These are phyloP conservation scores for Daedaleopsis nitida DNA, from an alignment of 768 basidiomycete genomes.

Conservation along the genomic window DNA sequence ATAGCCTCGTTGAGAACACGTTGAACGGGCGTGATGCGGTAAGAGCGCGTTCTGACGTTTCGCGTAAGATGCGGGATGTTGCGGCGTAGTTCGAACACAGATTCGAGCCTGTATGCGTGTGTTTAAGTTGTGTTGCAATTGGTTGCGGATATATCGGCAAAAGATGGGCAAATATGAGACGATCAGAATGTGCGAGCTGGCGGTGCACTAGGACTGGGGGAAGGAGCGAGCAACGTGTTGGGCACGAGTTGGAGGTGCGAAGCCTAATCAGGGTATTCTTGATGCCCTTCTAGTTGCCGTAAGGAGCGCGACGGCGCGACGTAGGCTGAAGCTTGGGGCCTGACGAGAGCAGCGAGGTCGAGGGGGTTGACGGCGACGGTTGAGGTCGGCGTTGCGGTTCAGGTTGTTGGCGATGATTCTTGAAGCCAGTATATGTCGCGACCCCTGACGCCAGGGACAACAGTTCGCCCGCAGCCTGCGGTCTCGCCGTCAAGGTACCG, in stretches of 20 bases:
- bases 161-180: conserved; percentile 16
- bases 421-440: too few relatives aligned
- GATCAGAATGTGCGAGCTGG: conserved; percentile 19
- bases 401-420: too few relatives aligned
- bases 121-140: too few relatives aligned
- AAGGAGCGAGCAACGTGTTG: conserved; percentile 67
- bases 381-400: too few relatives aligned
- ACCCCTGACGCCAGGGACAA: too few relatives aligned
- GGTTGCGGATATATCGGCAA: conserved; percentile 16
- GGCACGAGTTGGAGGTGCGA: conserved; percentile 62
- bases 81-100: too few relatives aligned
- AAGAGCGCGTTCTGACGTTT: conserved; percentile 15
- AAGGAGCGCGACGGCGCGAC: conserved; percentile 9
- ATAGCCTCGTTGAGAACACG: conserved; percentile 70
- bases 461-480: too few relatives aligned
- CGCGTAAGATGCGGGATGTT: conserved; percentile 18
- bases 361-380: too few relatives aligned
- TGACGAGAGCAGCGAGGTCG: not conserved
- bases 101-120: not conserved
- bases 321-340: not conserved
- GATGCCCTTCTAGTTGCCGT: conserved; percentile 11
- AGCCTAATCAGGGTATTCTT: conserved; percentile 25
- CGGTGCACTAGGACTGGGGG: conserved; percentile 22
- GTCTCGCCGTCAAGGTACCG: too few relatives aligned
- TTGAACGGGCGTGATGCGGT: conserved; percentile 39